Evolutionary conservation across 805 yeast species (phyloP), one percentile per base, ranked within the genome.

Genomic region (Nakazawaea wickerhamii): DNA sequence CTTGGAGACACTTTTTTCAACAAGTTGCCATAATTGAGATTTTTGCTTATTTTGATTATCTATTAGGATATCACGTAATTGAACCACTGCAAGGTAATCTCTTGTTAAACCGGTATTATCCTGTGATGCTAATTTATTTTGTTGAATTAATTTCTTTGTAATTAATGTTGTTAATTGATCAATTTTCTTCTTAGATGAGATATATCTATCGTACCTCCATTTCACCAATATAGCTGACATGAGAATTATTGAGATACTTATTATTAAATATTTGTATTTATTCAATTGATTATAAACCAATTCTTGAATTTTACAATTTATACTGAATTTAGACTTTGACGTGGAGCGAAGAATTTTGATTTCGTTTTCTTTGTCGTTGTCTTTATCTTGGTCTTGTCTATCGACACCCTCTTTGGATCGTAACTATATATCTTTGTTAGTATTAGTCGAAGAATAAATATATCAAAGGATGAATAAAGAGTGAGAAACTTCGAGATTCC

Each of bases 291-390:
- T 68, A 30, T 71, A 59, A 18, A 79, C 52, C 42, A 79, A 73
- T 48, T 73, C 73, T 47, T 73, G 73, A 48, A 78, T 61, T 53
- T 72, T 75, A 55, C 87, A 80, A 44, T 65, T 67, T 41, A 79
- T 55, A 47, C 77, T 70, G 59, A 77, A 63, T 77, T 79, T 75
- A 60, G 72, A 69, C 69, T 72, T 66, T 76, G 85, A 79, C 75
- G 77, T 70, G 71, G 85, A 77, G 67, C 86, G 84, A 79, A 82
- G 61, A 81, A 74, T 55, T 73, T 65, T 44, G 69, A 67, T 37
- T 61, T 58, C 54, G 60, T 60, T 53, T 57, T 70, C 36, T 70
- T 64, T 34, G 75, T 67, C 53, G 68, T 49, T 34, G 59, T 55
- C 43, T 60, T 55, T 44, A 57, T 38, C 45, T 50, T 50, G 54